These are phyloP conservation scores for Exserohilum rostratum DNA, from an alignment of 2,329 filamentous ascomycete genomes.

Conservation along the genomic window DNA sequence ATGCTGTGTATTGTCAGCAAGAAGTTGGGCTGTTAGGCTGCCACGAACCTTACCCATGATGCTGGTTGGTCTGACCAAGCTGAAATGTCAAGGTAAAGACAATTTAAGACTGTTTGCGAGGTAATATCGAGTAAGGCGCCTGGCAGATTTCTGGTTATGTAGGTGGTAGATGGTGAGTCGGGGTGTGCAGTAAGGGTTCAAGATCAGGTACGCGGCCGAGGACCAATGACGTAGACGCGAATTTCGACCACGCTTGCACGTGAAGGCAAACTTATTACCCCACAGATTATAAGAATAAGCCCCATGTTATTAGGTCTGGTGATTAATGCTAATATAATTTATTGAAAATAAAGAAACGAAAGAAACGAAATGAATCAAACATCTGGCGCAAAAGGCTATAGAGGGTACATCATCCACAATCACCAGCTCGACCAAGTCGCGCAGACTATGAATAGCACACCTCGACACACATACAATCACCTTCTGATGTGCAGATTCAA, in stretches of 20 bases:
- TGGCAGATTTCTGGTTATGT: neutral
- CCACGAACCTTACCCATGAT: conserved; percentile 28
- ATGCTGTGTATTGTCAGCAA: conserved; percentile 25
- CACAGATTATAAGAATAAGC: neutral
- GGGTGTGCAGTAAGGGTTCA: neutral
- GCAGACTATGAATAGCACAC: neutral
- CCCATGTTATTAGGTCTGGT: neutral
- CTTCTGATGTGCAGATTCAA: neutral
- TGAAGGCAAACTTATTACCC: conserved; percentile 1
- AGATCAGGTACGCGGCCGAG: conserved; percentile 11
- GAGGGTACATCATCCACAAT: neutral
- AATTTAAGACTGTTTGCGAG: neutral
- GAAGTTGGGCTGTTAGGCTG: conserved; percentile 3
- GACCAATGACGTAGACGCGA: conserved; percentile 25
- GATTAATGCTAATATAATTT: neutral
- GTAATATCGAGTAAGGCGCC: neutral
- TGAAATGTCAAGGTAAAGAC: neutral
- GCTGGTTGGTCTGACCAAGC: neutral
- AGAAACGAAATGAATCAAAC: neutral
- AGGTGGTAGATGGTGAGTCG: neutral
- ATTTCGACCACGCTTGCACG: conserved; percentile 20
- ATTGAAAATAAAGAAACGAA: neutral
- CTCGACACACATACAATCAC: neutral
- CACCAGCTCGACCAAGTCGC: neutral
- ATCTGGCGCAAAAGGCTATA: neutral